Conservation (phyloP, 768 basidiomycete genomes). For the Suillus lakei region DNA sequence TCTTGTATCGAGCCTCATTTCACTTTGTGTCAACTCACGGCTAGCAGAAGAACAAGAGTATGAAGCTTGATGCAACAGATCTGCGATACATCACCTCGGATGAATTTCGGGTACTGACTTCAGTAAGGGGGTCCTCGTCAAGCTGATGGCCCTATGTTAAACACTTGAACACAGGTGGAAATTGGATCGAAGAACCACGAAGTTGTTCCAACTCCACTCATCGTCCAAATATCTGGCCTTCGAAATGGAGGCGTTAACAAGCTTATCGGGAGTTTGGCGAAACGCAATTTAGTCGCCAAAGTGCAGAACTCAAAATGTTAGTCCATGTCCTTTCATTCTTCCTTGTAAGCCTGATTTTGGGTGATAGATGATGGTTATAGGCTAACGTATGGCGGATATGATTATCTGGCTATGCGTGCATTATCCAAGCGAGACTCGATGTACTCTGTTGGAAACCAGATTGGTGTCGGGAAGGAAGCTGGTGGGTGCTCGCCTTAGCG, state of each 20-base stretch:
- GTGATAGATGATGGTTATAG: conserved; percentile 92
- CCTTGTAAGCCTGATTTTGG: conserved; percentile 6
- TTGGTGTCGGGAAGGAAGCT: conserved; percentile 98
- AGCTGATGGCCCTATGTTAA: conserved; percentile 4
- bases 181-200: conserved; percentile 99
- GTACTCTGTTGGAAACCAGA: conserved; percentile 93
- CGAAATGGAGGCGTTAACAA: conserved; percentile 95
- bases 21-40: background rate
- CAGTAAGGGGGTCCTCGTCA: conserved; percentile 50
- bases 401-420: conserved; percentile 92
- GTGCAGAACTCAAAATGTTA: conserved; percentile 94
- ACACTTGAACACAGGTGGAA: conserved; percentile 67
- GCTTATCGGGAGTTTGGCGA: conserved; percentile 85
- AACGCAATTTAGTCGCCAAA: conserved; percentile 86
- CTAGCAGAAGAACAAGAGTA: conserved; percentile 33
- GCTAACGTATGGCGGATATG: conserved; percentile 98
- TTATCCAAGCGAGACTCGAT: conserved; percentile 89
- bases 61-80: conserved; percentile 96
- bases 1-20: background rate
- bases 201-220: conserved; percentile 86
- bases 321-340: conserved; percentile 13
- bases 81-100: conserved; percentile 90
- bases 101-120: conserved; percentile 96
- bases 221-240: conserved; percentile 92
- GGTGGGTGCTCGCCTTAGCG: conserved; percentile 49